Conservation (phyloP, 345 rosid genomes). For the Sisymbrium altissimum region DNA sequence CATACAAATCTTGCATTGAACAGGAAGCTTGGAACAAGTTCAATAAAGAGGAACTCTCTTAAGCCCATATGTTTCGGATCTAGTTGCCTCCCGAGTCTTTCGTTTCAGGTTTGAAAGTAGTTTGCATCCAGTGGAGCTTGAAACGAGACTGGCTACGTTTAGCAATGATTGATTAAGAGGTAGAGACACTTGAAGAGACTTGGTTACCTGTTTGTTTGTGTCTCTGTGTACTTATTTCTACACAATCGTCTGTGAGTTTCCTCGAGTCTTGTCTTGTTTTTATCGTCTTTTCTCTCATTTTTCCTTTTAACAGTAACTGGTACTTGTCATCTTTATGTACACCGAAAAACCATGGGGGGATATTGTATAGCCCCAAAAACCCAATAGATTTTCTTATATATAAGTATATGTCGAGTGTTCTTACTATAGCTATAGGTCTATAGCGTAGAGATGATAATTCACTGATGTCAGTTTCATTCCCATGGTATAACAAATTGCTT, state of each 20-base stretch:
- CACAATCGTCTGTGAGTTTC: conserved; percentile 15
- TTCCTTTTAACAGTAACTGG: neutral
- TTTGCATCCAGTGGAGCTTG: neutral
- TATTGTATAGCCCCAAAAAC: conserved; percentile 34
- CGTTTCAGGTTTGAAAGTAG: conserved; percentile 13
- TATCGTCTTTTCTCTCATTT: neutral
- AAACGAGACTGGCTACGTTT: conserved; percentile 8
- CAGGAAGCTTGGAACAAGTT: conserved; percentile 47
- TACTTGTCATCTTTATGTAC: conserved; percentile 15
- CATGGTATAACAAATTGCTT: neutral
- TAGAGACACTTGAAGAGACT: conserved; percentile 21
- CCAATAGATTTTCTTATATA: neutral
- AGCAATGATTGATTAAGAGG: conserved; percentile 17
- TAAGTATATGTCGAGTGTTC: neutral
- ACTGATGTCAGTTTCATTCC: neutral
- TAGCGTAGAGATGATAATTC: neutral
- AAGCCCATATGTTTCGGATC: conserved; percentile 3
- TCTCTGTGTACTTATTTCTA: conserved; percentile 6
- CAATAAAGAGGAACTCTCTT: conserved; percentile 38
- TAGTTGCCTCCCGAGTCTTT: neutral
- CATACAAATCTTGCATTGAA: neutral
- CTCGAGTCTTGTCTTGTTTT: conserved; percentile 2
- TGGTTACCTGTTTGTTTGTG: conserved; percentile 14
- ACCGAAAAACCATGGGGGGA: conserved; percentile 16
- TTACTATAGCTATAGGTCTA: neutral